These are phyloP conservation scores for Kurtzmaniella fragi DNA, from an alignment of 805 yeast genomes.

Conservation along the genomic window DNA sequence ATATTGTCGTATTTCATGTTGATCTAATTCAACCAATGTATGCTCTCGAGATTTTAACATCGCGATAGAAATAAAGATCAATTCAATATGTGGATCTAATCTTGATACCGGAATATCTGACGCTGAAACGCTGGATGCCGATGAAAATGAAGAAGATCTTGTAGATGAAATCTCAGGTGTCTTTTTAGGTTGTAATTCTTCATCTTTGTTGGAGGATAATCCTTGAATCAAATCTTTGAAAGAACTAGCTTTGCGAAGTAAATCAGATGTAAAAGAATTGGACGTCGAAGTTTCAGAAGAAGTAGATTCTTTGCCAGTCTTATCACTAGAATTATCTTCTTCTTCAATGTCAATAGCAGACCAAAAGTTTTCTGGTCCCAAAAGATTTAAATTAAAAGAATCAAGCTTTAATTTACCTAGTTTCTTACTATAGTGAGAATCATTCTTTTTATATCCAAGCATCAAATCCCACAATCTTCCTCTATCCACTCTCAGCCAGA, in stretches of 20 bases:
- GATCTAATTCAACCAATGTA: conserved; percentile 80
- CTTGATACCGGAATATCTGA: conserved; percentile 47
- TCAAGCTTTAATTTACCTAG: conserved; percentile 12
- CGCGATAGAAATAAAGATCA: conserved; percentile 71
- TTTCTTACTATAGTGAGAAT: conserved; percentile 26
- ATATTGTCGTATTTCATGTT: conserved; percentile 79
- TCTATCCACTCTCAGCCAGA: conserved; percentile 73
- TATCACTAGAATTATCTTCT: conserved; percentile 11
- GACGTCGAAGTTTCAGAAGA: conserved; percentile 2
- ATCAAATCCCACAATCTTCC: conserved; percentile 88
- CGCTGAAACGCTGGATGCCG: conserved; percentile 4
- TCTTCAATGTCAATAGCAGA: conserved; percentile 24
- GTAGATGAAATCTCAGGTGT: conserved; percentile 1
- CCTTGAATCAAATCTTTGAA: conserved; percentile 28
- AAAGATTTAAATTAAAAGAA: conserved; percentile 26
- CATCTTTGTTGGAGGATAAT: conserved; percentile 9
- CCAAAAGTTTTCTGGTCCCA: conserved; percentile 67
- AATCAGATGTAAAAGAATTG: background rate
- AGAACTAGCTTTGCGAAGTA: conserved; percentile 14
- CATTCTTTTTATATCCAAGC: conserved; percentile 49
- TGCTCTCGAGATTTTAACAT: conserved; percentile 75
- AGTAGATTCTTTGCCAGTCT: background rate
- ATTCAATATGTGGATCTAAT: conserved; percentile 70
- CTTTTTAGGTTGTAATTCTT: conserved; percentile 6
- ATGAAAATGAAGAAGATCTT: conserved; percentile 9